Evolutionary conservation across 164 flowering plant genomes (phyloP), one percentile per base, ranked within the genome.

Genomic region (Umbilicus rupestris): DNA sequence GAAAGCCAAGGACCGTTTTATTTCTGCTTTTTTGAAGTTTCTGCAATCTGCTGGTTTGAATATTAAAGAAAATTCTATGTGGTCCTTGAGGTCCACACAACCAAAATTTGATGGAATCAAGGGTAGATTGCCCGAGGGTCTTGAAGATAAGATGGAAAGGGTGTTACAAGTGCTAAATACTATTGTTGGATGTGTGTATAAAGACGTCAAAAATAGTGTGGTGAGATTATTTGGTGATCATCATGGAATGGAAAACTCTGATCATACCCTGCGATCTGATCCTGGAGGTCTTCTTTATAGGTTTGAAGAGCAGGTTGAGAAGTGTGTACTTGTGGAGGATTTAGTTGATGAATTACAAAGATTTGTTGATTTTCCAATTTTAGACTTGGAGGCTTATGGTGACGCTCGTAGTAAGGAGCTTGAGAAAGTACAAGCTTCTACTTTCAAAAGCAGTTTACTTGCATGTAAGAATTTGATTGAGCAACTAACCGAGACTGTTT

Each of bases 291-390:
- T 80, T 60, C 81, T 77, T 70, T 66, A 72, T 63, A 82, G 78
- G 69, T 75, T 90, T 67, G 97, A 94, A 76, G 95, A 83, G 78
- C 95, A 89, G 74, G 74, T 87, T 72, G 97, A 94, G 73, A 90
- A 83, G 69, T 94, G 95, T 72, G 69, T 75, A 26, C 85, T 90
- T 70, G 76, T 94, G 39, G 78, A 85, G 16, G 85, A 75, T 22
- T 85, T 86, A 73, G 74, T 83, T 52, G 69, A 74, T 74, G 96
- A 94, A 67, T 71, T 89, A 11, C 33, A 26, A 63, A 65, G 78
- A 75, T 39, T 33, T 69, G 12, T 67, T 26, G 60, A 55, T 28
- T 26, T 70, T 65, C 42, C 65, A 37, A 63, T 39, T 20, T 16
- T 63, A 22, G 41, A 52, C 42, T 28, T 70, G 41, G 76, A 73